Percentiles rank a stretch among this genome's conserved stretches.
Conservation (phyloP, 129 eudicot species). For the Chrysanthemum lavandulifolium region DNA sequence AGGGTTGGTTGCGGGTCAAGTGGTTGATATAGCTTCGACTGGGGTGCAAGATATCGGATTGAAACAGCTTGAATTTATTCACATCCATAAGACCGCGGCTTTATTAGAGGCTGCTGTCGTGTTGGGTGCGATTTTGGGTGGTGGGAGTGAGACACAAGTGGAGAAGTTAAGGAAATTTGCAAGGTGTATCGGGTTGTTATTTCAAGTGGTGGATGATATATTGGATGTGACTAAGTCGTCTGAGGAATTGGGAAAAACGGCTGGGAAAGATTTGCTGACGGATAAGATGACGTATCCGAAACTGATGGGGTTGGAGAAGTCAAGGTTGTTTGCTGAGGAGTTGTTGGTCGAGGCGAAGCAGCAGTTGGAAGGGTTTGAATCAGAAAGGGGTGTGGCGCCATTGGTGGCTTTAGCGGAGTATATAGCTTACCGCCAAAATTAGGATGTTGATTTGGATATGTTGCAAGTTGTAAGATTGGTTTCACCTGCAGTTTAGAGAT, state of each 20-base stretch:
- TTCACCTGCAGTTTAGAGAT: slow-evolving; percentile 5
- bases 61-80: slow-evolving; percentile 63
- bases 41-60: slow-evolving; percentile 46
- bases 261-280: slow-evolving; percentile 63
- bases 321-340: slow-evolving; percentile 58
- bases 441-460: not conserved
- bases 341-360: slow-evolving; percentile 58
- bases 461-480: slow-evolving; percentile 23
- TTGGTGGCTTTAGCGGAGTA: slow-evolving; percentile 67
- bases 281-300: slow-evolving; percentile 74
- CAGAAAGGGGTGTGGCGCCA: slow-evolving; percentile 53
- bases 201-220: slow-evolving; percentile 81
- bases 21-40: slow-evolving; percentile 57
- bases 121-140: slow-evolving; percentile 73
- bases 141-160: slow-evolving; percentile 57
- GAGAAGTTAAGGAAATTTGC: slow-evolving; percentile 63
- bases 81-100: slow-evolving; percentile 70
- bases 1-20: slow-evolving; percentile 80
- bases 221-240: slow-evolving; percentile 73
- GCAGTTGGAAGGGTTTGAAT: slow-evolving; percentile 54
- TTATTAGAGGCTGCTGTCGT: slow-evolving; percentile 67
- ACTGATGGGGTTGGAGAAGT: slow-evolving; percentile 60
- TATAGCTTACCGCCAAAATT: slow-evolving; percentile 67
- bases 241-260: slow-evolving; percentile 75
- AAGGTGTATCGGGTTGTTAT: slow-evolving; percentile 62